phyloP scores from a whole-genome alignment of 805 yeast species.

The Wickerhamiella sorbophila region DNA sequence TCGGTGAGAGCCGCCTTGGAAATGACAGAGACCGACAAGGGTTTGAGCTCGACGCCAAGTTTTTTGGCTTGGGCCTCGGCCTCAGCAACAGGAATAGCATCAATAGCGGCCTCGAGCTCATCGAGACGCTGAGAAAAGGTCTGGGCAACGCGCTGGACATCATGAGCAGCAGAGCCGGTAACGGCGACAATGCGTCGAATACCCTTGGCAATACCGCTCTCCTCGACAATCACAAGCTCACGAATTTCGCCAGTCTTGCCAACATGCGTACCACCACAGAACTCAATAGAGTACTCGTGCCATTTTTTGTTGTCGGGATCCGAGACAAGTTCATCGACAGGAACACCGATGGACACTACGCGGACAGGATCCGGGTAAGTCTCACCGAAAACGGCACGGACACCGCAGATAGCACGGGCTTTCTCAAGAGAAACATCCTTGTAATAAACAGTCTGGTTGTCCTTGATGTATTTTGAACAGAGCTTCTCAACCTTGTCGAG shows the following conservation, averaged over 20 bases:
- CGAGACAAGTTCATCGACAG: slow-evolving; percentile 65
- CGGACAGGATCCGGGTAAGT: slow-evolving; percentile 98
- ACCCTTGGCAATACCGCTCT: slow-evolving; percentile 97
- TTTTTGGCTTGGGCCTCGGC: slow-evolving; percentile 69
- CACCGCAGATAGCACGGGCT: slow-evolving; percentile 67
- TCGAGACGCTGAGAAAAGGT: slow-evolving; percentile 53
- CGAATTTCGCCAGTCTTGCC: slow-evolving; percentile 84
- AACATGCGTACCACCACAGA: slow-evolving; percentile 99
- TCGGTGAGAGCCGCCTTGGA: slow-evolving; percentile 63
- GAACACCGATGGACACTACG: slow-evolving; percentile 88
- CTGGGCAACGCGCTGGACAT: slow-evolving; percentile 70
- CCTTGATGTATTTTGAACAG: slow-evolving; percentile 54
- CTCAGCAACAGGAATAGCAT: slow-evolving; percentile 41
- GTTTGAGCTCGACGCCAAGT: slow-evolving; percentile 69
- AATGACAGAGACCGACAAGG: slow-evolving; percentile 66
- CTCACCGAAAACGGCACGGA: slow-evolving; percentile 98
- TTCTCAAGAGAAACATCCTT: slow-evolving; percentile 62
- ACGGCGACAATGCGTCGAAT: slow-evolving; percentile 96
- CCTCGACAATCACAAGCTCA: slow-evolving; percentile 80
- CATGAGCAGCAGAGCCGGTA: slow-evolving; percentile 80
- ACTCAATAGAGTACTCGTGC: slow-evolving; percentile 71
- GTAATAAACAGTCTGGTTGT: slow-evolving; percentile 59
- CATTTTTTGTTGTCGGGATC: slow-evolving; percentile 64
- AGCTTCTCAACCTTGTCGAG: slow-evolving; percentile 61
- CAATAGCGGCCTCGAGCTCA: slow-evolving; percentile 37